Evolutionary conservation across 2,329 filamentous ascomycete genomes (phyloP).

Genomic region (Teratosphaeria gauchensis): DNA sequence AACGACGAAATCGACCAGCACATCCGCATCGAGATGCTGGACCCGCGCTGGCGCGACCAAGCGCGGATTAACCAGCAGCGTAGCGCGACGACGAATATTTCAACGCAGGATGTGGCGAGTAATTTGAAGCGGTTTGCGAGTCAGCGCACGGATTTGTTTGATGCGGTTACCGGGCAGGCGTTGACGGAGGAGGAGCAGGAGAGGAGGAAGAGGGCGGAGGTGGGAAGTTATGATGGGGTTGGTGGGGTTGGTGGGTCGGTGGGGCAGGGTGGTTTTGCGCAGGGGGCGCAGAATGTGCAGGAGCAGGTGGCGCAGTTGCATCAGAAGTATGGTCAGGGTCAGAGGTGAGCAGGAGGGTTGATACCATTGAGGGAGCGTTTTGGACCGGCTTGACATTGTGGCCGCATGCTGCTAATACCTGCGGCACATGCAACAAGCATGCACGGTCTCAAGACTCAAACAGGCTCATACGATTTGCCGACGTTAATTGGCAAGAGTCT

Average conservation of each 20-base stretch:
- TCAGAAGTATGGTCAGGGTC: constrained; percentile 12
- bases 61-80: constrained; percentile 74
- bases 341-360: neutral
- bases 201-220: constrained; percentile 61
- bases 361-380: neutral
- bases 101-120: constrained; percentile 77
- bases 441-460: neutral
- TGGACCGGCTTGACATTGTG: too few species aligned
- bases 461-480: neutral
- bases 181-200: constrained; percentile 37
- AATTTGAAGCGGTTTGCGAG: constrained; percentile 93
- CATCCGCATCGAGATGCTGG: constrained; percentile 88
- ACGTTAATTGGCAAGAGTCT: too few species aligned
- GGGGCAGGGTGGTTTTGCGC: constrained; percentile 11
- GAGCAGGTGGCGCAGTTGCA: constrained; percentile 27
- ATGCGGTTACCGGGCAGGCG: constrained; percentile 60
- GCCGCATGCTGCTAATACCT: neutral
- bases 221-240: constrained; percentile 21
- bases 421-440: neutral
- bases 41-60: constrained; percentile 93
- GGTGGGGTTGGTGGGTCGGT: constrained; percentile 52
- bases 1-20: constrained; percentile 82
- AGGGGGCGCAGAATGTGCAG: constrained; percentile 44
- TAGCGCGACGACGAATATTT: constrained; percentile 75
- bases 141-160: constrained; percentile 75